phyloP scores from a whole-genome alignment of 1,284 basidiomycete species.

The Cerrena zonata region DNA sequence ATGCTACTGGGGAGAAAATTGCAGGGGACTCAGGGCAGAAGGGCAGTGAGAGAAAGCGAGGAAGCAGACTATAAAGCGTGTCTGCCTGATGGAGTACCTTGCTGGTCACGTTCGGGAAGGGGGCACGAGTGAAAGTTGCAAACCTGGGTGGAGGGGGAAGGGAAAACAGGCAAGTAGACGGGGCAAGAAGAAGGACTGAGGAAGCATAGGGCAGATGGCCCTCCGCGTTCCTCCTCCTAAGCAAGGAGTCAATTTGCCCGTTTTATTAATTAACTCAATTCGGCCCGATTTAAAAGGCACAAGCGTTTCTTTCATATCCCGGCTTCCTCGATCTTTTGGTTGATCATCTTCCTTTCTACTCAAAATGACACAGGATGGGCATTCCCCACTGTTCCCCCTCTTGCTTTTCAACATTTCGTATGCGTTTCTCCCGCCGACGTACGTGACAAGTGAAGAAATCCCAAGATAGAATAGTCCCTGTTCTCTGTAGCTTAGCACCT shows the following conservation, averaged over 20 bases:
- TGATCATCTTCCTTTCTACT: background rate
- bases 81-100: background rate
- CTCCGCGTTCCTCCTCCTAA: background rate
- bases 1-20: slow-evolving; percentile 6
- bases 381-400: background rate
- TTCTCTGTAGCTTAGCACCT: background rate
- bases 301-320: background rate
- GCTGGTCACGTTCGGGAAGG: background rate
- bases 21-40: background rate
- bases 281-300: background rate
- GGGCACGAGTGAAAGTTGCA: background rate
- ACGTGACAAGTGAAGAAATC: background rate
- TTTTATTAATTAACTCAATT: background rate
- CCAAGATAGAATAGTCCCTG: background rate
- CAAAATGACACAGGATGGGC: background rate
- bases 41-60: background rate
- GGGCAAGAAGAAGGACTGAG: background rate
- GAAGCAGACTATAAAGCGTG: slow-evolving; percentile 1
- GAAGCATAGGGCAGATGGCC: background rate
- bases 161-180: background rate
- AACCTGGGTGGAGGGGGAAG: background rate
- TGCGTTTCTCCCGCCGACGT: background rate
- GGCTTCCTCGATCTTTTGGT: background rate
- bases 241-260: background rate
- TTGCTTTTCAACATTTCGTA: background rate